Base-by-base conservation (phyloP, 257 asterid genomes). In the Penstemon eatonii region DNA sequence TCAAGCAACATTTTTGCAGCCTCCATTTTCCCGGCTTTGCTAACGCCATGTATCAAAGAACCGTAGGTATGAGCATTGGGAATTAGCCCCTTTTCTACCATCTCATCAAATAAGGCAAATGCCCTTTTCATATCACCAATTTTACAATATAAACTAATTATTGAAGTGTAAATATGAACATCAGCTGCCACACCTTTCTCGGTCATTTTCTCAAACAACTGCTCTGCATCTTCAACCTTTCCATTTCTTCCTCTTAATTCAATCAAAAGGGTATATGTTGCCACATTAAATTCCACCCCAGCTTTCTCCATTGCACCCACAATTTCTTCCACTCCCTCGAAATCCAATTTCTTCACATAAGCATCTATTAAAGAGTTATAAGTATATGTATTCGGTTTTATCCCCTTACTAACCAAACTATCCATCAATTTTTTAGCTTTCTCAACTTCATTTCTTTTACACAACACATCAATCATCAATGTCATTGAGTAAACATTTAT, bases 401-500 rank as follows among this genome's bases (percentile, higher is more conserved):
- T 61, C 75, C 96, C 96, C 73, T 70, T 81, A 10, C 67, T 9
- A 52, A 75, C 75, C 89, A 90, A 66, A 7, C 78, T 83, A 62
- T 77, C 81, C 85, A 91, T 70, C 80, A 89, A 38, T 7, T 67
- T 81, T 60, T 80, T 78, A 0, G 96, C 99, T 68, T 75, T 71
- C 70, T 72, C 67, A 15, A 84, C 74, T 69, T 86, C 83, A 51
- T 84, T 75, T 9, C 78, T 72, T 76, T 78, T 90, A 71, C 99
- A 90, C 70, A 87, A 73, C 8, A 76, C 88, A 64, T 78, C 82
- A 38, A 94, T 73, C 62, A 78, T 89, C 81, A 87, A 40, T 0
- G 97, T 89, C 95, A 87, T 78, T 0, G 99, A 76, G 71, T 90
- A 83, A 52, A 94, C 96, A 0, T 91, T 84, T 57, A 90, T 78